Conservation (phyloP, 768 basidiomycete genomes). For the Lanmaoa pseudosensibilis region DNA sequence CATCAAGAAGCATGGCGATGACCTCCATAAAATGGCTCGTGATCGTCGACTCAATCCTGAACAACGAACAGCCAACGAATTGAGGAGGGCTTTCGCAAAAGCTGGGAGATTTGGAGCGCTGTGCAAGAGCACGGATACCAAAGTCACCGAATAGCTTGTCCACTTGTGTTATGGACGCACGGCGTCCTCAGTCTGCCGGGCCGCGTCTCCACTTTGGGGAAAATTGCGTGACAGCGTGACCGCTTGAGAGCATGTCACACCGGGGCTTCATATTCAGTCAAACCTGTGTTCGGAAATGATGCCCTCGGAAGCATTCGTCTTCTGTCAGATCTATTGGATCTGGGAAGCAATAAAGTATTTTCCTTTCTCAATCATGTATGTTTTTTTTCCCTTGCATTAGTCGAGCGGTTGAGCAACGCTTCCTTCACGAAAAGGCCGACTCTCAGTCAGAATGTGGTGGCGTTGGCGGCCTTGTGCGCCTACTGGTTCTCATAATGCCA, state of each 20-base stretch:
- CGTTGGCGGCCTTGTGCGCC: not conserved
- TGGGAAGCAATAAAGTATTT: conserved; percentile 5
- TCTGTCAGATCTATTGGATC: conserved; percentile 15
- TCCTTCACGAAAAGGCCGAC: not conserved
- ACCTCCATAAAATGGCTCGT: conserved; percentile 73
- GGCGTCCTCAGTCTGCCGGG: conserved; percentile 14
- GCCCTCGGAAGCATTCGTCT: conserved; percentile 12
- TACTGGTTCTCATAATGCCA: conserved; percentile 11
- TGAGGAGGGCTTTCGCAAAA: conserved; percentile 60
- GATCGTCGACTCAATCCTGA: conserved; percentile 79
- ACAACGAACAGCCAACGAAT: conserved; percentile 82
- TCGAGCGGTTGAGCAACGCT: not conserved
- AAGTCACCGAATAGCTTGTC: conserved; percentile 4
- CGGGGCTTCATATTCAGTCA: conserved; percentile 24
- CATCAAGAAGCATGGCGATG: conserved; percentile 65
- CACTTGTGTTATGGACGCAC: conserved; percentile 1
- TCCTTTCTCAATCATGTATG: conserved; percentile 7
- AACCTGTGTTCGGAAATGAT: conserved; percentile 34
- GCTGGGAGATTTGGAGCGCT: conserved; percentile 46
- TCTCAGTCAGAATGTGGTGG: not conserved
- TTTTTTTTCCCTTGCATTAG: not conserved
- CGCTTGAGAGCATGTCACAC: conserved; percentile 20
- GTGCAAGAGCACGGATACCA: not conserved
- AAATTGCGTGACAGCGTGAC: conserved; percentile 32
- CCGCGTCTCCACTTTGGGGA: conserved; percentile 13